Evolutionary conservation across 768 basidiomycete genomes (phyloP), one percentile per base, ranked within the genome.

Genomic region (Pleurotus tuber-regium): DNA sequence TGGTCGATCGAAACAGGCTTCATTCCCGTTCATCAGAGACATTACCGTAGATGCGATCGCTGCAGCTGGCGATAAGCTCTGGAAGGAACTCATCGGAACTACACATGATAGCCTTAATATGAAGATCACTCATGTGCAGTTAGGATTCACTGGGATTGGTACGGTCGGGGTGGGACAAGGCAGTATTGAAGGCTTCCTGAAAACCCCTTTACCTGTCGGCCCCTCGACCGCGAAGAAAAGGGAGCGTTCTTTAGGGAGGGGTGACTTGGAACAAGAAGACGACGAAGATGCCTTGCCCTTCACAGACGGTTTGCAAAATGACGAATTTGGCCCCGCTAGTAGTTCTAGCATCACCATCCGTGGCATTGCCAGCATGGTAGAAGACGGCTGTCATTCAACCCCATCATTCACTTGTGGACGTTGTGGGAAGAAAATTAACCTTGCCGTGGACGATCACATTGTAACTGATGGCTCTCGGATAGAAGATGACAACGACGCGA

Each of bases 111-210:
- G 56, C 60, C 66, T 62, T 11, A 67, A 68, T 1, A 74, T 91
- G 67, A 86, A 87, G 51, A 75, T 97, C 33, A 87, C 85, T 21
- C 80, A 78, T 57, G 77, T 98, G 5, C 72, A 77, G 26, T 73
- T 97, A 33, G 79, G 78, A 4, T 93, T 97, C 60, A 79, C 84
- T 4, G 90, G 90, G 2, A 80, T 97, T 31, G 91, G 87, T 58
- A 70, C 75, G 1, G 68, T 80, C 36, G 92, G 92, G 62, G 68
- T 72, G 1, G 95, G 95, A 10, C 96, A 98, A 64, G 80, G 79
- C 54, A 86, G 80, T 28, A 96, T 99, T 50, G 89, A 96, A 64
- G 83, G 86, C 1, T 99, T 98, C 68, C 82, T 99, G 52, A 78
- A 74, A 16, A 48, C 57, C 57, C 47, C 35, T n/a, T 35, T 35